These are phyloP conservation scores for Helianthus annuus DNA, from an alignment of 129 eudicot species.

Conservation along the genomic window DNA sequence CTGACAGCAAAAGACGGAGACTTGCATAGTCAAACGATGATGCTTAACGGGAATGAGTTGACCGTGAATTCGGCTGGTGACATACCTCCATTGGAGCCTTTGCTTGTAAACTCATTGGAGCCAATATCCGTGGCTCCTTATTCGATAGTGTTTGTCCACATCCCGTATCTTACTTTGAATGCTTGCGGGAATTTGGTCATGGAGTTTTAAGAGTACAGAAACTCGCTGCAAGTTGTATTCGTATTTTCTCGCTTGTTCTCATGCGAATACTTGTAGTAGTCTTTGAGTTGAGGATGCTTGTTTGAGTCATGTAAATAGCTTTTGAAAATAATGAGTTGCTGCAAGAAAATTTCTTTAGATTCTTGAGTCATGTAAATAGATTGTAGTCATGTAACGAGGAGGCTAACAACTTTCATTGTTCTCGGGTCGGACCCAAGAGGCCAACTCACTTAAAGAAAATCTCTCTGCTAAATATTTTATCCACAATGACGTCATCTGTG, in stretches of 20 bases:
- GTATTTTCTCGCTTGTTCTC: neutral
- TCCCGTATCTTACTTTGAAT: conserved; percentile 10
- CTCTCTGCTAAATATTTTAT: no score
- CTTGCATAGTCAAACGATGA: conserved; percentile 14
- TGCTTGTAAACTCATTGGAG: conserved; percentile 12
- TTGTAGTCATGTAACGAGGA: no score
- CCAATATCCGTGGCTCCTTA: conserved; percentile 15
- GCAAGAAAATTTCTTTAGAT: neutral
- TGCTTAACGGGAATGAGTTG: conserved; percentile 12
- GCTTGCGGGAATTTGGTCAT: neutral
- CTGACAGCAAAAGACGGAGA: conserved; percentile 14
- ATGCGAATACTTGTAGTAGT: neutral
- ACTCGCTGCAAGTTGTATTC: neutral
- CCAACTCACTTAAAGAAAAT: no score
- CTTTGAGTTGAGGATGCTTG: neutral
- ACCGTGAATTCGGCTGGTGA: neutral
- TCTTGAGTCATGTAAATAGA: no score
- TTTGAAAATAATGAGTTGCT: conserved; percentile 8
- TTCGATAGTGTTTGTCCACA: conserved; percentile 19
- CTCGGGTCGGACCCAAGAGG: no score
- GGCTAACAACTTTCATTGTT: no score
- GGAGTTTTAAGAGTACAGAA: neutral
- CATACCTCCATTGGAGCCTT: conserved; percentile 14
- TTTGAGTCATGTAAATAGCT: conserved; percentile 2
- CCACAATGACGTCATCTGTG: no score